phyloP scores from a whole-genome alignment of 176 grass and related monocot genomes.

The Bonia amplexicaulis region DNA sequence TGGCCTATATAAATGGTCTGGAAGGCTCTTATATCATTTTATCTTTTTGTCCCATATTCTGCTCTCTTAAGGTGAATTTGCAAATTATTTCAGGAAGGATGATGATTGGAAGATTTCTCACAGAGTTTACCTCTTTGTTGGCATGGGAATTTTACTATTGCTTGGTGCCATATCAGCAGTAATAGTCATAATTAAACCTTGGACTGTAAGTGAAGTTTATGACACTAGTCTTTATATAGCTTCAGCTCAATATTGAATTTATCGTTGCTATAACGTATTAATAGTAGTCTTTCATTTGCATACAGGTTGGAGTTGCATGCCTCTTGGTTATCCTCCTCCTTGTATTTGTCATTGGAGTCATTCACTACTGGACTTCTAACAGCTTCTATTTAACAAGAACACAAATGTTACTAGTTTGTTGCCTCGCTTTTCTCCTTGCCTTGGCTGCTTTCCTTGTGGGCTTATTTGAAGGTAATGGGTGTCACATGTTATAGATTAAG shows the following conservation, averaged over 20 bases:
- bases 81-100: slow-evolving; percentile 81
- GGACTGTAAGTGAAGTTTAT: slow-evolving; percentile 69
- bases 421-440: slow-evolving; percentile 83
- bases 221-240: background rate
- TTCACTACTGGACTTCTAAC: slow-evolving; percentile 95
- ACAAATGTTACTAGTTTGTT: slow-evolving; percentile 85
- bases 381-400: slow-evolving; percentile 97
- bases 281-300: slow-evolving; percentile 17
- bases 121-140: slow-evolving; percentile 82
- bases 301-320: slow-evolving; percentile 88
- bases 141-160: slow-evolving; percentile 82
- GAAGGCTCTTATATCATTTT: background rate
- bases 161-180: slow-evolving; percentile 76
- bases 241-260: background rate
- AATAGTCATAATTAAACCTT: slow-evolving; percentile 73
- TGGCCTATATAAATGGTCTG: slow-evolving; percentile 91
- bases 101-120: slow-evolving; percentile 92
- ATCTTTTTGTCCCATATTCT: background rate
- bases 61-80: slow-evolving; percentile 11
- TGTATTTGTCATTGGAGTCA: slow-evolving; percentile 79
- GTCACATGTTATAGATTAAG: no score
- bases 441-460: slow-evolving; percentile 89
- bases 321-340: slow-evolving; percentile 82
- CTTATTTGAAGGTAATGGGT: slow-evolving; percentile 48
- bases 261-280: background rate